Percentiles rank a stretch among this genome's conserved stretches.
phyloP scores from a whole-genome alignment of 139 green algal species.

The Parachlorella kessleri region DNA sequence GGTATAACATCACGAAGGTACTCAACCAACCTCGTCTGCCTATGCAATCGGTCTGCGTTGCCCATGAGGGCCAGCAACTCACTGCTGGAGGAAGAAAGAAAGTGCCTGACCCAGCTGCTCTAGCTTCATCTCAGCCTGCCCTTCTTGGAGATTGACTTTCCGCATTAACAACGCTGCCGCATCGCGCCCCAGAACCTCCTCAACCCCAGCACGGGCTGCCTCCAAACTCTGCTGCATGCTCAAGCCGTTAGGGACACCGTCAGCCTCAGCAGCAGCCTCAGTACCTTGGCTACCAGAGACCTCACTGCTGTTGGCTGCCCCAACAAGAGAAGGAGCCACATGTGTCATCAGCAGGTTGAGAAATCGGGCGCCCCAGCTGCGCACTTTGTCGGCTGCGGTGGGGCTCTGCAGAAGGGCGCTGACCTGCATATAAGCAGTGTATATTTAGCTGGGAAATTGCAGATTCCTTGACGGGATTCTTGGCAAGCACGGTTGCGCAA shows the following conservation, averaged over 20 bases:
- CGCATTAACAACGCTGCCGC: slow-evolving; percentile 20
- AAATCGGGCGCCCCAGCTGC: slow-evolving; percentile 5
- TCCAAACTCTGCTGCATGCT: background rate
- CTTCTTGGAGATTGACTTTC: slow-evolving; percentile 6
- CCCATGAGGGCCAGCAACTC: background rate
- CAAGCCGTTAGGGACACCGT: background rate
- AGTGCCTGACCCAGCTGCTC: slow-evolving; percentile 19
- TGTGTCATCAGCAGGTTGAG: slow-evolving; percentile 26
- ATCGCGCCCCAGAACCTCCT: slow-evolving; percentile 11
- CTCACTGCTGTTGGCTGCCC: no score
- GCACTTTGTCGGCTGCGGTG: slow-evolving; percentile 13
- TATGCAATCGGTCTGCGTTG: no score
- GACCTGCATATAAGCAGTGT: background rate
- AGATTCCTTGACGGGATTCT: no score
- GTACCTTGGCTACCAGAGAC: background rate
- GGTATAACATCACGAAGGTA: no score
- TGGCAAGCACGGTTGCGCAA: no score
- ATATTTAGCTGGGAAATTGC: no score
- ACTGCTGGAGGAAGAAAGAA: slow-evolving; percentile 19
- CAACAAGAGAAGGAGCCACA: background rate
- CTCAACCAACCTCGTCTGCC: no score
- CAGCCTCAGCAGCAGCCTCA: background rate
- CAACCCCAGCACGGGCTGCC: background rate
- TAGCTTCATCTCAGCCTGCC: slow-evolving; percentile 14
- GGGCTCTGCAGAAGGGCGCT: background rate